These are phyloP conservation scores for Myxozyma neotropica DNA, from an alignment of 805 yeast species.

Conservation along the genomic window DNA sequence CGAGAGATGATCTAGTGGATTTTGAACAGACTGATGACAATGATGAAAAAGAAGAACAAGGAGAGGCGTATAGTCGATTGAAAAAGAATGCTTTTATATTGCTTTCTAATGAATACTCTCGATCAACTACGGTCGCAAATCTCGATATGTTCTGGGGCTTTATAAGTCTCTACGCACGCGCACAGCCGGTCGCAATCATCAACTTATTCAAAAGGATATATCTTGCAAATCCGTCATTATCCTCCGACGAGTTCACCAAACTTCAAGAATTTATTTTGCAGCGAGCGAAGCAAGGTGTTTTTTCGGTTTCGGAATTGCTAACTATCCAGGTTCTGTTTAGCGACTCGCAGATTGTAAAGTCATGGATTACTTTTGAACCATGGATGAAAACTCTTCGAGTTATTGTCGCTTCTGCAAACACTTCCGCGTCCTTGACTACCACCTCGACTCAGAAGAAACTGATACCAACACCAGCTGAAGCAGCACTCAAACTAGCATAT, in stretches of 20 bases:
- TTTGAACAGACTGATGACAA: not conserved
- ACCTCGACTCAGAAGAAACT: not conserved
- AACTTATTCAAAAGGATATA: conserved; percentile 7
- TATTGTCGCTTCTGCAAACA: conserved; percentile 5
- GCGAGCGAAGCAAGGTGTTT: conserved; percentile 7
- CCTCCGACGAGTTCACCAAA: not conserved
- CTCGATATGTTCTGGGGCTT: conserved; percentile 33
- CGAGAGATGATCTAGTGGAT: conserved; percentile 2
- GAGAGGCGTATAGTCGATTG: not conserved
- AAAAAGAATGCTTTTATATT: conserved; percentile 18
- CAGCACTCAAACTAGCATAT: conserved; percentile 20
- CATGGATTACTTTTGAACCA: conserved; percentile 10
- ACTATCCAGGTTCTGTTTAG: conserved; percentile 17
- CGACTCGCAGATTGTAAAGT: conserved; percentile 8
- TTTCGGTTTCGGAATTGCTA: conserved; percentile 18
- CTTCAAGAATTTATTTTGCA: conserved; percentile 12
- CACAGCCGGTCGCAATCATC: conserved; percentile 8
- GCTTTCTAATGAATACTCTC: conserved; percentile 18
- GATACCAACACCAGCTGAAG: conserved; percentile 21
- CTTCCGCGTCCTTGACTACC: no score
- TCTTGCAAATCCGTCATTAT: not conserved
- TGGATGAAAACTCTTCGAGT: conserved; percentile 11
- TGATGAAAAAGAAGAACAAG: not conserved
- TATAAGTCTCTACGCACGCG: conserved; percentile 14
- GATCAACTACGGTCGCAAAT: conserved; percentile 16